Evolutionary conservation across 768 basidiomycete species (phyloP).

Genomic region (Lanmaoa rubissima): DNA sequence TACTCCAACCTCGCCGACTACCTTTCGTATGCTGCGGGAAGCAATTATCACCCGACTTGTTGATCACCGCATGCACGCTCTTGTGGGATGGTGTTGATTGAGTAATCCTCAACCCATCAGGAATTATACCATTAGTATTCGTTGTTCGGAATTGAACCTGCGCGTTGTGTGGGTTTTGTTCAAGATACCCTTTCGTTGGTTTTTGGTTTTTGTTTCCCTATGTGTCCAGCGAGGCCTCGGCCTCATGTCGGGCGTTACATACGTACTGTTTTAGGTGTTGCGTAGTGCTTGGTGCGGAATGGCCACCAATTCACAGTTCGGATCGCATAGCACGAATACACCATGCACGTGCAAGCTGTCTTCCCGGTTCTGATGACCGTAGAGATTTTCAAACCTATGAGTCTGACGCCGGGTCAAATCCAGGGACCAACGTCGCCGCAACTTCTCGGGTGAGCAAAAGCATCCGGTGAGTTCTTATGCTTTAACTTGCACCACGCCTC

Average conservation of each 20-base stretch:
- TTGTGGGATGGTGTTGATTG: background rate
- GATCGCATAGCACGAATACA: no score
- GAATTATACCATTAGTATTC: background rate
- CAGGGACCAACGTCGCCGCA: no score
- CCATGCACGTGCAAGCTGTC: no score
- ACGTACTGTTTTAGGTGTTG: no score
- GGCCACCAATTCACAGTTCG: no score
- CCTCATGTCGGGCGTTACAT: no score
- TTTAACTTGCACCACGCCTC: constrained; percentile 40
- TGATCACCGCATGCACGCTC: background rate
- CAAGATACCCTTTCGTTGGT: background rate
- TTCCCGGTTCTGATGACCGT: constrained; percentile 66
- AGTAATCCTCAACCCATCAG: background rate
- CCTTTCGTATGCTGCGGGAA: constrained; percentile 21
- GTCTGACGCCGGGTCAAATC: constrained; percentile 88
- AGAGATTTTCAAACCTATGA: constrained; percentile 87
- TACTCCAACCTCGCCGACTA: constrained; percentile 25
- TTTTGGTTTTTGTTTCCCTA: no score
- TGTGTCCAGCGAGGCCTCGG: background rate
- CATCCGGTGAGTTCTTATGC: constrained; percentile 25
- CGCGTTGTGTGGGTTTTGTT: background rate
- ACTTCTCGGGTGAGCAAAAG: constrained; percentile 37
- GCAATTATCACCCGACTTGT: constrained; percentile 15
- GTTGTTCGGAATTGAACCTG: background rate
- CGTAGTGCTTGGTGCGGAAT: no score